Evolutionary conservation across 176 grass and related monocot genomes (phyloP).

Genomic region (Rhynchospora breviuscula): DNA sequence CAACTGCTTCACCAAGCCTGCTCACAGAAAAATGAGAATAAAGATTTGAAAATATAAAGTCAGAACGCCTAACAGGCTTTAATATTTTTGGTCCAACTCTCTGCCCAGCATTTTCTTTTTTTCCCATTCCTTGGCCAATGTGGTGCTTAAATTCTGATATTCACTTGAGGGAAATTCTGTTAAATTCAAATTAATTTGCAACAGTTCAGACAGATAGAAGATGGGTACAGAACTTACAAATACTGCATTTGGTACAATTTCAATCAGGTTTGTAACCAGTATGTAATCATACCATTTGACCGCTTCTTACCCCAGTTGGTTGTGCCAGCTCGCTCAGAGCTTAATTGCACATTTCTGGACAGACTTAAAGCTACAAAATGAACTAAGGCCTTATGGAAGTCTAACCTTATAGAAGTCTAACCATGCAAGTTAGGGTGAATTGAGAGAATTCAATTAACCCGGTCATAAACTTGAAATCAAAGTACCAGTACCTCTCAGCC

Average conservation of each 20-base stretch:
- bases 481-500: slow-evolving; percentile 74
- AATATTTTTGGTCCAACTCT: not conserved
- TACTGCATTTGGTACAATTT: not conserved
- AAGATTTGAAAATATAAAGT: not conserved
- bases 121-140: not conserved
- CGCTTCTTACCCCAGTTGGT: not conserved
- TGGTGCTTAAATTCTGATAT: not conserved
- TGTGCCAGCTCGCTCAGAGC: not conserved
- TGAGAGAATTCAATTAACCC: not conserved
- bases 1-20: slow-evolving; percentile 94
- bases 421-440: not conserved
- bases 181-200: not conserved
- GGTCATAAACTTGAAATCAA: slow-evolving; percentile 1
- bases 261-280: not conserved
- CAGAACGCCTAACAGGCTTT: not conserved
- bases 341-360: slow-evolving; percentile 15
- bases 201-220: not conserved
- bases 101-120: not conserved
- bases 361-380: not conserved
- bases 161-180: not conserved
- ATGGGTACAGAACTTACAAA: not conserved
- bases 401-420: not conserved
- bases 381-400: not conserved
- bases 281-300: not conserved
- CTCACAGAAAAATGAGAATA: not conserved